phyloP scores from a whole-genome alignment of 1,284 basidiomycete species.

The Crucibulum parvulum region DNA sequence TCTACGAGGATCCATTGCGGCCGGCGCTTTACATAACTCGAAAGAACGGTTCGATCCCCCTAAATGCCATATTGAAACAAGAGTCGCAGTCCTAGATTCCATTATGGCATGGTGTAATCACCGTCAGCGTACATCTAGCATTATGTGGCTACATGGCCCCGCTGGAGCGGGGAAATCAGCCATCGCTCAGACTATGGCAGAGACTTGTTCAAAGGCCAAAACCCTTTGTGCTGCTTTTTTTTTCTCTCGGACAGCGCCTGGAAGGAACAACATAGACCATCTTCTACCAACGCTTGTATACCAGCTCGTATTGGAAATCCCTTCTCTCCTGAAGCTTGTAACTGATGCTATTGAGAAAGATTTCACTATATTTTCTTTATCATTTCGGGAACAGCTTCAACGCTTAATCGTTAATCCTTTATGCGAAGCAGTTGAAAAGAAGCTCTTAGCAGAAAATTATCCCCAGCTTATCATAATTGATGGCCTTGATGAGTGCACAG shows the following conservation, averaged over 20 bases:
- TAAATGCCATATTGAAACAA: conserved; percentile 1
- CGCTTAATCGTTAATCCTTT: no score
- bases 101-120: not conserved
- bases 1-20: not conserved
- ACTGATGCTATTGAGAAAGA: not conserved
- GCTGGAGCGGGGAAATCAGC: conserved; percentile 20
- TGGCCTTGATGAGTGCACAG: no score
- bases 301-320: conserved; percentile 7
- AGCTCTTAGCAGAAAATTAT: no score
- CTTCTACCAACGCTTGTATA: conserved; percentile 15
- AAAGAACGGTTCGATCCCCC: not conserved
- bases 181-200: conserved; percentile 15
- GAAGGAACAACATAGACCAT: not conserved
- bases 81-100: not conserved
- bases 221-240: conserved; percentile 16
- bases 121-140: not conserved
- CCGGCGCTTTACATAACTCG: not conserved
- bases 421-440: no score
- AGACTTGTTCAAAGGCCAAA: conserved; percentile 1
- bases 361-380: not conserved
- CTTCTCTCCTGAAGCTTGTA: not conserved
- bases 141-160: conserved; percentile 16
- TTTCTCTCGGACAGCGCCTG: conserved; percentile 8
- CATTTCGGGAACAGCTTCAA: no score
- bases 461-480: no score